A percentile compares a stretch with the other conserved stretches of the same genome.
Evolutionary conservation across 2,329 filamentous ascomycete genomes (phyloP).

Genomic region (Pestalotiopsis sp.): DNA sequence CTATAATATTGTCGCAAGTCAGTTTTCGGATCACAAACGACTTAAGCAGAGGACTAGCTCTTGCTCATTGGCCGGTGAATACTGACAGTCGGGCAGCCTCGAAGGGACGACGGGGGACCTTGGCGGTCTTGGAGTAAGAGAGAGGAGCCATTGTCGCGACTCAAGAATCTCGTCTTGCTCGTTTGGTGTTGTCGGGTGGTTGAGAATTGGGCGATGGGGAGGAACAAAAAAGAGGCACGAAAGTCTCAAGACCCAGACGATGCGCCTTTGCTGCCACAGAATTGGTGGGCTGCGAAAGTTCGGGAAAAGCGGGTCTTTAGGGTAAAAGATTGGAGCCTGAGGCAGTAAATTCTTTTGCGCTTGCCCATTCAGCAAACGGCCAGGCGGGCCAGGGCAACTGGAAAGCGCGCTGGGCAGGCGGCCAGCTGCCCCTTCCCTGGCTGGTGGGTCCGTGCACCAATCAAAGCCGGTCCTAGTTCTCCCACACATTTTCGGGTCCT

Average conservation of each 20-base stretch:
- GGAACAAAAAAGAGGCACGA: constrained; percentile 4
- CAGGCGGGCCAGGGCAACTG: background rate
- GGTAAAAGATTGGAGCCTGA: constrained; percentile 8
- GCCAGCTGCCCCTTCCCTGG: background rate
- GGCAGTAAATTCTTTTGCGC: background rate
- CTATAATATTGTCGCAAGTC: constrained; percentile 65
- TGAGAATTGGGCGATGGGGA: constrained; percentile 4
- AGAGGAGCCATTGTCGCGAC: constrained; percentile 50
- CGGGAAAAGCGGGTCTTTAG: constrained; percentile 11
- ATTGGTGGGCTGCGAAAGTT: constrained; percentile 11
- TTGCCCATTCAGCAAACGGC: background rate
- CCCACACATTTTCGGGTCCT: constrained; percentile 11
- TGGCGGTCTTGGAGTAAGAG: constrained; percentile 99
- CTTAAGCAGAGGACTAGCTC: constrained; percentile 96
- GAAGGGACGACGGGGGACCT: constrained; percentile 97
- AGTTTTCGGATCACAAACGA: constrained; percentile 79
- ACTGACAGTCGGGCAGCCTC: constrained; percentile 99
- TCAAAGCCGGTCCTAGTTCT: background rate
- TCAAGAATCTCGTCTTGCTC: constrained; percentile 6
- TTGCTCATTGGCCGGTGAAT: constrained; percentile 91
- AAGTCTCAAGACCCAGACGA: background rate
- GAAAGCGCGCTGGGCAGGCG: background rate
- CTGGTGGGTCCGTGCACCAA: constrained; percentile 1
- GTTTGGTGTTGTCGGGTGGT: constrained; percentile 14
- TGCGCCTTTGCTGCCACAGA: constrained; percentile 2